Base-by-base conservation (phyloP, 164 flowering plant genomes). In the Vitis rotundifolia region DNA sequence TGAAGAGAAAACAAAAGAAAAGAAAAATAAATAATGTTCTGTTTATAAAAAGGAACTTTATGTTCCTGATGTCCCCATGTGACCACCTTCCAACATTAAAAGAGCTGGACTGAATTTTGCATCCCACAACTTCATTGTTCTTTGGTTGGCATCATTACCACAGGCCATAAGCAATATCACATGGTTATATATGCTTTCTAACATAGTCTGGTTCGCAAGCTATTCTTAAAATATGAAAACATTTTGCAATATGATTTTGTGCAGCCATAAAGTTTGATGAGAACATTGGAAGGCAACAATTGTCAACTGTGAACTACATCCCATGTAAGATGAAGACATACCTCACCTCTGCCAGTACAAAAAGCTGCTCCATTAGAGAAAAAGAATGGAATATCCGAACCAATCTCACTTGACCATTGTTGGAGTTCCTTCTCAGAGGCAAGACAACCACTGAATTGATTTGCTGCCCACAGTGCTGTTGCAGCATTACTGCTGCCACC, bases 401-500 rank as follows among this genome's bases (percentile, higher is more conserved):
- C 99, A 60, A 95, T 95, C 79, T 95, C 98, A 76, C 92, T 71
- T 3, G 98, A 93, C 99, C 99, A 95, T 71, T 93, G 94, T 77
- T 90, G 98, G 70, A 95, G 97, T 57, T 95, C 96, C 77, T 89
- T 87, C 77, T 93, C 98, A 52, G 90, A 78, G 16, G 91, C 97
- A 81, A 79, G 70, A 81, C 89, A 69, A 58, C 91, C 88, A 73
- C 71, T 90, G 68, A 95, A 91, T 73, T 91, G 98, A 80, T 95
- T 95, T 68, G 97, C 98, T 54, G 99, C 99, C 99, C 99, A 95
- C 54, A 95, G 76, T 61, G 99, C 96, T 69, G 99, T 95, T 44
- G 98, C 99, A 71, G 99, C 99, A 85, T 95, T 95, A 70, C 99
- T 88, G 75, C 99, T 95, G 59, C 99, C 99, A 70, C 99, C 99